Percentiles rank a stretch among this genome's conserved stretches.
phyloP scores from a whole-genome alignment of 2,329 filamentous ascomycete genomes.

The Trichoderma breve region DNA sequence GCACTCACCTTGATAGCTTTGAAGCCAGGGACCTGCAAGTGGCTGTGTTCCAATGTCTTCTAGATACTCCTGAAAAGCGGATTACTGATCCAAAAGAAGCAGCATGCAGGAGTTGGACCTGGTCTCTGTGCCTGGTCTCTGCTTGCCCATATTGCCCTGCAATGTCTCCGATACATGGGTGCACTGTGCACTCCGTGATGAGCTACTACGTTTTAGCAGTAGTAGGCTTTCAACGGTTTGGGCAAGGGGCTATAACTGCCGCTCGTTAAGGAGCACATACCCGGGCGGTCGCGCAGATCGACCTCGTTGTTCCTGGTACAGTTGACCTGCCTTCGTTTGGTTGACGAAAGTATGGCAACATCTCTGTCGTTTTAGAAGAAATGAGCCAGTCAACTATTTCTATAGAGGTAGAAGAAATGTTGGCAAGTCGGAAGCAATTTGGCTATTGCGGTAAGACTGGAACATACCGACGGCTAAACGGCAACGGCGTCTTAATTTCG shows the following conservation, averaged over 20 bases:
- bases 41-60: neutral
- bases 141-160: neutral
- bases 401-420: neutral
- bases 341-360: neutral
- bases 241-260: neutral
- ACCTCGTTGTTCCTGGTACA: neutral
- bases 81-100: neutral
- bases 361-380: neutral
- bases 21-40: neutral
- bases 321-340: neutral
- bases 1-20: neutral
- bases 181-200: neutral
- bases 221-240: neutral
- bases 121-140: neutral
- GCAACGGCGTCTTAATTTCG: neutral
- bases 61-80: neutral
- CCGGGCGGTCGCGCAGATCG: neutral
- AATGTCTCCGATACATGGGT: neutral
- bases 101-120: neutral
- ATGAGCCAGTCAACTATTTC: neutral
- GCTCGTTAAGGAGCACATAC: neutral
- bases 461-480: neutral
- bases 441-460: too few species aligned
- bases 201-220: neutral
- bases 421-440: neutral